These are phyloP conservation scores for Jamesozyma rosinii DNA, from an alignment of 805 yeast species.

Conservation along the genomic window DNA sequence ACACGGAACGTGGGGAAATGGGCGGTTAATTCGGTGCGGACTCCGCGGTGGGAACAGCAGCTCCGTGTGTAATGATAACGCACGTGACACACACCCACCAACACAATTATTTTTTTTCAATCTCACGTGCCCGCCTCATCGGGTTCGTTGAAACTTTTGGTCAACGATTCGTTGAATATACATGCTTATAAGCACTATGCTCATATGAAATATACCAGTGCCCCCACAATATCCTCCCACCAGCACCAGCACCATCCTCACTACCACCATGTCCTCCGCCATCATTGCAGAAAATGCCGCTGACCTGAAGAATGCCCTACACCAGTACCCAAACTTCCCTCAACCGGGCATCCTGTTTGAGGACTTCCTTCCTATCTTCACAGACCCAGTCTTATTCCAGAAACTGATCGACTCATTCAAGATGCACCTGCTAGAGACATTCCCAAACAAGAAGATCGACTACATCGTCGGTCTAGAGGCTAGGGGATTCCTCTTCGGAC, in stretches of 20 bases:
- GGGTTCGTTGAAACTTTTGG: too few species aligned
- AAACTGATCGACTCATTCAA: conserved; percentile 74
- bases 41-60: too few species aligned
- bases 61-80: too few species aligned
- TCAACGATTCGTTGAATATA: too few species aligned
- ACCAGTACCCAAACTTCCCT: conserved; percentile 92
- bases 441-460: conserved; percentile 57
- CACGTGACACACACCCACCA: too few species aligned
- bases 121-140: too few species aligned
- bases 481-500: conserved; percentile 95
- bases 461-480: conserved; percentile 91
- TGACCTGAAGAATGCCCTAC: conserved; percentile 45
- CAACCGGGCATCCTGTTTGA: conserved; percentile 86
- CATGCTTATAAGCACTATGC: too few species aligned
- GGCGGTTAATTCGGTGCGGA: too few species aligned
- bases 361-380: conserved; percentile 91
- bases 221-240: too few species aligned
- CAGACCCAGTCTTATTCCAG: conserved; percentile 70
- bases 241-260: neutral
- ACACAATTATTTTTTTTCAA: too few species aligned
- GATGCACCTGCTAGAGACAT: conserved; percentile 52
- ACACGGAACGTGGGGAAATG: too few species aligned
- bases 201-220: too few species aligned
- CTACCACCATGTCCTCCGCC: conserved; percentile 16
- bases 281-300: conserved; percentile 27